Conservation (phyloP, 306 rosid species). For the Luffa aegyptiaca region DNA sequence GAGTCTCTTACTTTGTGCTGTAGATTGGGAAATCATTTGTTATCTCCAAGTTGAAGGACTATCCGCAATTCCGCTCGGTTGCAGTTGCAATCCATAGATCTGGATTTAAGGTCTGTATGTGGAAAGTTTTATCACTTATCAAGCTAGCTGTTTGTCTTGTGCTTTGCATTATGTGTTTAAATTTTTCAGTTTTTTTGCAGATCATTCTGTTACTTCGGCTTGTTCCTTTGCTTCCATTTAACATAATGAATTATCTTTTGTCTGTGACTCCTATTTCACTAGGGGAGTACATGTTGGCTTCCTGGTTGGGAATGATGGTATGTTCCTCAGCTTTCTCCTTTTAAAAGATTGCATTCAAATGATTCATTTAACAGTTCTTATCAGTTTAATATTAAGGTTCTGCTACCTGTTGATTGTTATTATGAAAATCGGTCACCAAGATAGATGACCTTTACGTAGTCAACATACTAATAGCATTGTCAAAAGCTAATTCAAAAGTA, state of each 20-base stretch:
- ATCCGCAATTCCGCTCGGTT: slow-evolving; percentile 6
- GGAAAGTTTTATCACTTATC: background rate
- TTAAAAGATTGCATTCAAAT: slow-evolving; percentile 1
- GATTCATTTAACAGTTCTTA: background rate
- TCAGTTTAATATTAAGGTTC: background rate
- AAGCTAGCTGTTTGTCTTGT: background rate
- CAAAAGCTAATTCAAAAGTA: background rate
- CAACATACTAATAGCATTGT: background rate
- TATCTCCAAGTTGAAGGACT: slow-evolving; percentile 12
- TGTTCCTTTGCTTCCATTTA: slow-evolving; percentile 93
- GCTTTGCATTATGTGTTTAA: background rate
- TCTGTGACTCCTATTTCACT: slow-evolving; percentile 88
- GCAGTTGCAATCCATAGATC: slow-evolving; percentile 12
- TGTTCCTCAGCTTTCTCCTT: slow-evolving; percentile 19
- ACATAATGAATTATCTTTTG: slow-evolving; percentile 77
- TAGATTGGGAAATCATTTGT: slow-evolving; percentile 13
- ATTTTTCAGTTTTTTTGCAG: slow-evolving; percentile 28
- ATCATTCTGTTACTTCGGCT: slow-evolving; percentile 86
- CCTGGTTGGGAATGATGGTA: slow-evolving; percentile 99
- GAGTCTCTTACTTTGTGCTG: background rate
- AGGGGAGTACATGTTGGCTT: slow-evolving; percentile 79
- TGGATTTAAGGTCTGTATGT: slow-evolving; percentile 9
- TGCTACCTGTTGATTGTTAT: background rate
- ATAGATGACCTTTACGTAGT: background rate
- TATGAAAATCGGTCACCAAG: background rate